Conservation (phyloP, 257 asterid genomes). For the Fraxinus cuspidata region DNA sequence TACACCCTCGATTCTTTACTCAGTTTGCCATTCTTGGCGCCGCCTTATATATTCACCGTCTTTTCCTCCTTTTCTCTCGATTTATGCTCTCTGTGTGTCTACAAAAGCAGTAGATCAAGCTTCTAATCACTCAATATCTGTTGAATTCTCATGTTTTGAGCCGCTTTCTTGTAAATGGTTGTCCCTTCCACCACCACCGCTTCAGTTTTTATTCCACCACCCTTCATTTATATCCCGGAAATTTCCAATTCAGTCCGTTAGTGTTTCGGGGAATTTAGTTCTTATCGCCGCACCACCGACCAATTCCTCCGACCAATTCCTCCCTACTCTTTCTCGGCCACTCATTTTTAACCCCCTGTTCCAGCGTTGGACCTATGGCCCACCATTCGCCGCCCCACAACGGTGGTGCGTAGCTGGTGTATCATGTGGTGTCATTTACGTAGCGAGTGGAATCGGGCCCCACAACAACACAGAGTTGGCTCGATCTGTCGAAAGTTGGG, state of each 20-base stretch:
- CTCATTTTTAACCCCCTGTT: slow-evolving; percentile 51
- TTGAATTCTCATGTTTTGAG: slow-evolving; percentile 56
- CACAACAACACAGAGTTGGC: slow-evolving; percentile 53
- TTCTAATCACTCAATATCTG: slow-evolving; percentile 13
- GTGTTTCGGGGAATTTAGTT: slow-evolving; percentile 53
- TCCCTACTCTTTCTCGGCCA: slow-evolving; percentile 67
- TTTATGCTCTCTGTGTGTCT: slow-evolving; percentile 50
- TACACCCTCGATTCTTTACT: slow-evolving; percentile 57
- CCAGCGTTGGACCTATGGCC: slow-evolving; percentile 54
- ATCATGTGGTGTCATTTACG: slow-evolving; percentile 39
- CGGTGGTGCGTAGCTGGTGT: slow-evolving; percentile 87
- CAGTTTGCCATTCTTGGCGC: slow-evolving; percentile 76
- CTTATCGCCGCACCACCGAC: slow-evolving; percentile 75
- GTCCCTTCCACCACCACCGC: slow-evolving; percentile 49
- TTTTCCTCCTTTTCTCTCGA: slow-evolving; percentile 71
- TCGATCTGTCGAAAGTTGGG: slow-evolving; percentile 74
- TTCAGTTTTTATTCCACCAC: slow-evolving; percentile 55
- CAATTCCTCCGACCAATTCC: slow-evolving; percentile 55
- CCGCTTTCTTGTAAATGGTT: slow-evolving; percentile 67
- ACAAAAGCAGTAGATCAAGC: slow-evolving; percentile 2
- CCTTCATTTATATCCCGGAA: slow-evolving; percentile 78
- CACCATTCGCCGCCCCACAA: slow-evolving; percentile 55
- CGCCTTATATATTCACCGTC: slow-evolving; percentile 67
- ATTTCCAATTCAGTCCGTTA: slow-evolving; percentile 65
- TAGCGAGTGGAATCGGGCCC: slow-evolving; percentile 85